Base-by-base conservation (phyloP, 352 stramenopile genomes). In the Blastocystis sp. region DNA sequence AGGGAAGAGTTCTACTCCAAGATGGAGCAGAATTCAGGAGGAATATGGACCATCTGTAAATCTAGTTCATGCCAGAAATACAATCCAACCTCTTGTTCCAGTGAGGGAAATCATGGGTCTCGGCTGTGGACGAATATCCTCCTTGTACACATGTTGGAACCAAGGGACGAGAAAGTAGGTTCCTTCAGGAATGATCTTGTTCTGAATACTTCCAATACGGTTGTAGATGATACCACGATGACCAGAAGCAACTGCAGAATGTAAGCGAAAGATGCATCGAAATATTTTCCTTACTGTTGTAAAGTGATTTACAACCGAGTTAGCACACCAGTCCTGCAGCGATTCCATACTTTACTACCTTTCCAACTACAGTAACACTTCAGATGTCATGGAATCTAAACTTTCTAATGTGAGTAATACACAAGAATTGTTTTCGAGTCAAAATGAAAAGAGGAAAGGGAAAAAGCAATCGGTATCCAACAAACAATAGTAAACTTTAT, bases 21-120 rank as follows among this genome's bases (percentile, higher is more conserved):
- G 97, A 91, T 97, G 97, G 91, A 96, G 97, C 88, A 99, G 94
- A 68, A 98, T 96, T 95, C 97, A 95, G 90, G 95, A 9, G 95
- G 97, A 89, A 99, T 98, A 90, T 98, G 98, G 89, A 99, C 97
- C 96, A 98, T 98, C 93, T 99, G 97, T 89, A 99, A 93, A 93
- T 99, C 97, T 93, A 98, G 0, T 98, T 4, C 8, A 15, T 5
- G 1, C 11, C 7, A 26, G 11, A 8, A 53, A 20, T 15, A 13
- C 11, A n/a, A 26, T 15, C 9, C 15, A 89, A 91, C 90, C 90
- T 91, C 90, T 90, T 56, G 93, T 96, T 90, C 94, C 94, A 80
- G 94, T 96, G 26, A 96, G 91, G 89, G 94, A 96, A 75, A 93
- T 92, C 89, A 96, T 95, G 89, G 96, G 98, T 90, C 95, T 94